Base-by-base conservation (phyloP, 345 rosid genomes). In the Orychophragmus violaceus region DNA sequence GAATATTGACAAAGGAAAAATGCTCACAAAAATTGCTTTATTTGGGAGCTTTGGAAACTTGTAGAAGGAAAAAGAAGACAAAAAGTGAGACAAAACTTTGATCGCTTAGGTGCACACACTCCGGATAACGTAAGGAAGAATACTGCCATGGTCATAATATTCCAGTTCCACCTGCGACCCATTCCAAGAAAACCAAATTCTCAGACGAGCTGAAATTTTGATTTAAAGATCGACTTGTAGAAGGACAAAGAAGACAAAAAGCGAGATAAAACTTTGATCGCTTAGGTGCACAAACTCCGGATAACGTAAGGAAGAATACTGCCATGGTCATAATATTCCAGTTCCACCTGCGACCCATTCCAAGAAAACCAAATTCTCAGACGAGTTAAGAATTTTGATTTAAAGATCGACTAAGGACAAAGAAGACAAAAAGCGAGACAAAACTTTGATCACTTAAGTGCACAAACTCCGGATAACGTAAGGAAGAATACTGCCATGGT, bases 401-500 rank as follows among this genome's bases (percentile, higher is more conserved):
- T 62, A 6, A 13, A 23, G 19, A 50, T 3, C 0, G 2, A 21
- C n/a, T n/a, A n/a, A n/a, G n/a, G n/a, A n/a, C n/a, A n/a, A n/a
- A n/a, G n/a, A n/a, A n/a, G n/a, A n/a, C n/a, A n/a, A n/a, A n/a
- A n/a, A n/a, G n/a, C n/a, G n/a, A n/a, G n/a, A n/a, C n/a, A 33
- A 73, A 41, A 41, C 55, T 29, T 54, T 59, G 56, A 74, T 74
- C 67, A 66, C 69, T 74, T 68, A n/a, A 65, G 44, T 24, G 71
- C 64, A 80, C 71, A 87, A 71, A 76, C 79, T 83, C 53, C 89
- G 72, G 66, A 87, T 75, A 8, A 83, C 86, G 19, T 78, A 87
- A 6, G 84, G 89, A 66, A 89, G 88, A 70, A 87, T 85, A 78
- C 94, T 94, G 25, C 94, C 96, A 9, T 89, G 89, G 25, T 85